Evolutionary conservation across 352 stramenopile species (phyloP).

Genomic region (Pythium phragmitis): DNA sequence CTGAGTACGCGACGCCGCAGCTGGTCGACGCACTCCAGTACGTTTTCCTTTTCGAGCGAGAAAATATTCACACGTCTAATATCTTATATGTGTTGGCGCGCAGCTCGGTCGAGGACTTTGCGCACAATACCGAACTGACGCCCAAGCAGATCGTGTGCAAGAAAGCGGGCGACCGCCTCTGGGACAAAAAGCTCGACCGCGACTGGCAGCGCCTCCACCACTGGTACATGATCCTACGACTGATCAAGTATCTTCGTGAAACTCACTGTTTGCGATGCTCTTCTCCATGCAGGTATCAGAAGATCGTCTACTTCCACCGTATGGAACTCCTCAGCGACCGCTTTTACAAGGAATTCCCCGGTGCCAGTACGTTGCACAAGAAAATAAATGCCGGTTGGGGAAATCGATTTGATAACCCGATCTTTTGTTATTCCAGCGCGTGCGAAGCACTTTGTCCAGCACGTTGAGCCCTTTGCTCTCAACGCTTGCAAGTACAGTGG

Average conservation of each 20-base stretch:
- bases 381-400: not conserved
- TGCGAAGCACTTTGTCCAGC: slow-evolving; percentile 54
- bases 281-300: slow-evolving; percentile 47
- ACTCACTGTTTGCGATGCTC: not conserved
- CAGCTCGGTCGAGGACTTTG: slow-evolving; percentile 65
- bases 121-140: slow-evolving; percentile 34
- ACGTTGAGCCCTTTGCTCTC: slow-evolving; percentile 63
- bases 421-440: slow-evolving; percentile 34
- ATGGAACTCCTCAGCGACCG: slow-evolving; percentile 64
- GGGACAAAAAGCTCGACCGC: slow-evolving; percentile 54
- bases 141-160: slow-evolving; percentile 49
- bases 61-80: not conserved
- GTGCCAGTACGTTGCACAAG: slow-evolving; percentile 31
- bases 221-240: slow-evolving; percentile 33
- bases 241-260: not conserved
- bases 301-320: slow-evolving; percentile 72
- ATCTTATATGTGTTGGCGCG: not conserved
- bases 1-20: slow-evolving; percentile 59
- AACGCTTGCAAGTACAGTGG: slow-evolving; percentile 51
- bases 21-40: slow-evolving; percentile 60
- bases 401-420: not conserved
- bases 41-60: slow-evolving; percentile 2
- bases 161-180: slow-evolving; percentile 36
- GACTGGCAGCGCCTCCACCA: slow-evolving; percentile 66
- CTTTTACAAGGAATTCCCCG: slow-evolving; percentile 64